Evolutionary conservation across 129 eudicot species (phyloP).

Genomic region (Arctium lappa): DNA sequence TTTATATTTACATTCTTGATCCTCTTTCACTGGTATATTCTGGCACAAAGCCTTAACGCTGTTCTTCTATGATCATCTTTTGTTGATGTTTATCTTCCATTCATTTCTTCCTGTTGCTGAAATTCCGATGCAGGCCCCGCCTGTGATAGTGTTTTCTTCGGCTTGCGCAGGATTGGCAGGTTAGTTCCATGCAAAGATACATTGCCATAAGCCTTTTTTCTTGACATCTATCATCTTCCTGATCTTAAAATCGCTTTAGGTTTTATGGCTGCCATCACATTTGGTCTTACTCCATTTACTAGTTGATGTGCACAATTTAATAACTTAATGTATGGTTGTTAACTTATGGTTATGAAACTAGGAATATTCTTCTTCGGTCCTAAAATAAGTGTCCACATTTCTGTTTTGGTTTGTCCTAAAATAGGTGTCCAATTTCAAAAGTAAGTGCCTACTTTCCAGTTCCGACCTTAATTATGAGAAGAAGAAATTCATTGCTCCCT

Average conservation of each 20-base stretch:
- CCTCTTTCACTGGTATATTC: neutral
- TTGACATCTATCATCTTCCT: no score
- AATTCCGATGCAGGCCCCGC: constrained; percentile 72
- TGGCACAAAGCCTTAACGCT: neutral
- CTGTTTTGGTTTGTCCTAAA: neutral
- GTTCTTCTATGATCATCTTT: neutral
- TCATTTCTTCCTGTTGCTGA: neutral
- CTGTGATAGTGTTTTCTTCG: constrained; percentile 84
- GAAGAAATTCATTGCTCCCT: neutral
- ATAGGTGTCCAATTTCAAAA: neutral
- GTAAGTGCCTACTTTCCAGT: neutral
- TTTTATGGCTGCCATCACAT: neutral
- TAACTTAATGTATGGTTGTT: neutral
- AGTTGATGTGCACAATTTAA: neutral
- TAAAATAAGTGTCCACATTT: neutral
- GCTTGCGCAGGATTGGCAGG: constrained; percentile 94
- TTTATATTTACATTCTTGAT: neutral
- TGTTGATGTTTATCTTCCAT: constrained; percentile 14
- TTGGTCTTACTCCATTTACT: neutral
- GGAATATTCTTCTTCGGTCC: neutral
- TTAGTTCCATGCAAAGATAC: constrained; percentile 18
- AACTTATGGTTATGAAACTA: neutral
- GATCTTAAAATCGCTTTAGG: neutral
- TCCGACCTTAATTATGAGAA: neutral
- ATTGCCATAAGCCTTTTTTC: neutral